A percentile compares a stretch with the other conserved stretches of the same genome.
Evolutionary conservation across 257 asterid species (phyloP).

Genomic region (Haberlea rhodopensis): DNA sequence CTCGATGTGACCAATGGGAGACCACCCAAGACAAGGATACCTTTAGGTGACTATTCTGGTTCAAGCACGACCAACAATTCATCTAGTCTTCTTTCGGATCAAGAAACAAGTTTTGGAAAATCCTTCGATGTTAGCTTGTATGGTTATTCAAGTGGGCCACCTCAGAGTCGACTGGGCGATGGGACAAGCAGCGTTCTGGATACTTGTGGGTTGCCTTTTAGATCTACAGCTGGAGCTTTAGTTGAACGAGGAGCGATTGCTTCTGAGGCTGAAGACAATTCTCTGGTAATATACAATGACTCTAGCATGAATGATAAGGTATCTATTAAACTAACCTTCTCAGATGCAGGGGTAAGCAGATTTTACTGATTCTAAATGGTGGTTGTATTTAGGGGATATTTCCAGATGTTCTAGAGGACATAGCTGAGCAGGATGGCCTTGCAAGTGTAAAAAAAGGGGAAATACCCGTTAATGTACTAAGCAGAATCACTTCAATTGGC

Average conservation of each 20-base stretch:
- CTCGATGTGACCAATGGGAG: slow-evolving; percentile 50
- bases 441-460: slow-evolving; percentile 39
- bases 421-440: slow-evolving; percentile 40
- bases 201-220: slow-evolving; percentile 47
- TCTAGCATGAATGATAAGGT: slow-evolving; percentile 13
- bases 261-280: slow-evolving; percentile 38
- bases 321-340: slow-evolving; percentile 12
- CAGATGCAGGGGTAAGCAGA: slow-evolving; percentile 23
- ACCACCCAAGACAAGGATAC: slow-evolving; percentile 47
- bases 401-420: slow-evolving; percentile 45
- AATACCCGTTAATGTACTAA: slow-evolving; percentile 38
- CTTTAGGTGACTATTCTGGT: slow-evolving; percentile 49
- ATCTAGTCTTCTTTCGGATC: slow-evolving; percentile 45
- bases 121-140: slow-evolving; percentile 52
- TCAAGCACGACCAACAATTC: slow-evolving; percentile 47
- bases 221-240: slow-evolving; percentile 50
- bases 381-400: slow-evolving; percentile 48
- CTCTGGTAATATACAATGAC: slow-evolving; percentile 48
- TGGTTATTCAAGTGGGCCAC: slow-evolving; percentile 51
- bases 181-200: slow-evolving; percentile 38
- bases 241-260: slow-evolving; percentile 38
- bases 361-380: slow-evolving; percentile 33
- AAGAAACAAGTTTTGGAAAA: slow-evolving; percentile 44
- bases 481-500: slow-evolving; percentile 52
- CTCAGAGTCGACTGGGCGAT: slow-evolving; percentile 43